These are phyloP conservation scores for Mucor circinelloides DNA, from an alignment of 371 early-diverging fungal species.

Conservation along the genomic window DNA sequence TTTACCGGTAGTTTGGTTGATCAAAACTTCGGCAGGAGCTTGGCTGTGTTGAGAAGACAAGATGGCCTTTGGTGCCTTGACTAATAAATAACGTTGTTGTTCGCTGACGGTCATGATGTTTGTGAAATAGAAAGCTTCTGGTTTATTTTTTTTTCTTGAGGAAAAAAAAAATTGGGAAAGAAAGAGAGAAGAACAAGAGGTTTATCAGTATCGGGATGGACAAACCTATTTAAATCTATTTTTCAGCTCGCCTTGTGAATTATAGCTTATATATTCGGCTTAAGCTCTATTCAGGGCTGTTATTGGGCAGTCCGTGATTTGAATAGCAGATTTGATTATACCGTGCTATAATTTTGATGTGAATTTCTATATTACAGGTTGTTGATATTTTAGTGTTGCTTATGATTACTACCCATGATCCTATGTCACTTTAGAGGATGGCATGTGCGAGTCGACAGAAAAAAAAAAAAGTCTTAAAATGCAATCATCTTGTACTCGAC, in stretches of 20 bases:
- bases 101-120: constrained; percentile 7
- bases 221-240: not conserved
- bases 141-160: not conserved
- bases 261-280: not conserved
- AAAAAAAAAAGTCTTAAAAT: not conserved
- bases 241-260: not conserved
- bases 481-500: not conserved
- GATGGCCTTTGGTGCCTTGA: constrained; percentile 47
- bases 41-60: constrained; percentile 44
- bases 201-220: not conserved
- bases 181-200: not conserved
- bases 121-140: not conserved
- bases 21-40: constrained; percentile 48
- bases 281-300: not conserved
- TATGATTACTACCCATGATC: not conserved
- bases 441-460: not conserved
- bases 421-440: not conserved
- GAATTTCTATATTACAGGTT: not conserved
- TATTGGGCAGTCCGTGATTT: not conserved
- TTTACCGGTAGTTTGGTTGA: constrained; percentile 55
- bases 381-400: not conserved
- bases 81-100: constrained; percentile 29
- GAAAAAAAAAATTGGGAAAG: constrained; percentile 1
- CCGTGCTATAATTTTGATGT: not conserved
- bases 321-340: not conserved